Evolutionary conservation across 129 eudicot species (phyloP).

Genomic region (Flaveria bidentis): DNA sequence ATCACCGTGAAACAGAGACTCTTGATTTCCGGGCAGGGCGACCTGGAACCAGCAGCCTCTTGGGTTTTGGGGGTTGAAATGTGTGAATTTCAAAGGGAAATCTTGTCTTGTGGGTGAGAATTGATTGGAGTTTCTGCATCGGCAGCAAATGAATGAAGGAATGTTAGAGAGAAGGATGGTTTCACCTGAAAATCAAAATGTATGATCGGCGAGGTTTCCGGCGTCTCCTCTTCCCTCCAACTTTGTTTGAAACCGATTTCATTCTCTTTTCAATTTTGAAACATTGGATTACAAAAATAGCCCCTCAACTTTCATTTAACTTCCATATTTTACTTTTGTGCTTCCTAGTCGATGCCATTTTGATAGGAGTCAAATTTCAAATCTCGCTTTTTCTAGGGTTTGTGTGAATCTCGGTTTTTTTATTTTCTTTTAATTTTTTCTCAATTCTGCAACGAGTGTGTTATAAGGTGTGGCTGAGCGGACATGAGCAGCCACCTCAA

Average conservation of each 20-base stretch:
- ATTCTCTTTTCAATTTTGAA: slow-evolving; percentile 3
- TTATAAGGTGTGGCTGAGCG: too few relatives aligned
- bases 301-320: slow-evolving; percentile 1
- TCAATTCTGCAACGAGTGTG: too few relatives aligned
- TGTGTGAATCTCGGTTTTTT: too few relatives aligned
- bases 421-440: too few relatives aligned
- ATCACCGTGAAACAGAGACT: slow-evolving; percentile 22
- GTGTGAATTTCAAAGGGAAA: slow-evolving; percentile 27
- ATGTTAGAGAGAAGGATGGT: not conserved
- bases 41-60: slow-evolving; percentile 37
- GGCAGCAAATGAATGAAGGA: not conserved
- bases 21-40: slow-evolving; percentile 30
- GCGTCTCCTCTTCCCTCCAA: slow-evolving; percentile 27
- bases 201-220: slow-evolving; percentile 15
- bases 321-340: not conserved
- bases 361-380: not conserved
- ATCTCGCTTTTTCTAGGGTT: too few relatives aligned
- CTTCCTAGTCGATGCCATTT: not conserved
- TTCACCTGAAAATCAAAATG: slow-evolving; percentile 27
- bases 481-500: too few relatives aligned
- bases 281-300: slow-evolving; percentile 4
- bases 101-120: not conserved
- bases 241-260: not conserved
- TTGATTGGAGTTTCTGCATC: slow-evolving; percentile 23
- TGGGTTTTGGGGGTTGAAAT: not conserved